Evolutionary conservation across 768 basidiomycete species (phyloP), one percentile per base, ranked within the genome.

Genomic region (Termitomyces sp.): DNA sequence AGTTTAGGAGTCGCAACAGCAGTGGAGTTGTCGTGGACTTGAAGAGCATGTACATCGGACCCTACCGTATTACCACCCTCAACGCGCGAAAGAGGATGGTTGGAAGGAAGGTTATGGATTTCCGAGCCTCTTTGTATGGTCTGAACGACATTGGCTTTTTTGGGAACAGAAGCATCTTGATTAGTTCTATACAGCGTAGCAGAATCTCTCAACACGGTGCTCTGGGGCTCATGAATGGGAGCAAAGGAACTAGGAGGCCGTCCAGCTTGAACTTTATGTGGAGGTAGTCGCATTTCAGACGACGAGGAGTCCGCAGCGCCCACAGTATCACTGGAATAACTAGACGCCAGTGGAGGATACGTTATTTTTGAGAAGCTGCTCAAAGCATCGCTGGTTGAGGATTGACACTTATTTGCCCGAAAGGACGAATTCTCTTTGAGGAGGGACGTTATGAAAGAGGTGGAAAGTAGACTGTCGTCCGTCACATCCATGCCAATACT

Each of bases 371-470:
- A 82, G 56, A 79, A 73, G 27, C 76, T 74, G 63, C 79, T 80
- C 51, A 76, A 57, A n/a, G 76, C 74, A 62, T 75, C 74, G 60
- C 76, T 78, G 28, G 66, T 59, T 55, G 60, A 65, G 14, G 73
- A 76, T 30, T 63, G 59, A 16, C 71, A 71, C 27, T 68, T 66
- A 25, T 64, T 63, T 40, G 52, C 62, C 34, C 67, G 65, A 30
- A 63, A 59, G 25, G 70, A 66, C 44, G 68, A 67, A 60, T 73
- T 75, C 59, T 82, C 77, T 60, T 73, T 76, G 14, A 85, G 73
- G 16, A 85, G 69, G 7, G 75, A 75, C 17, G 84, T 84, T 58
- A 86, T 85, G 66, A 86, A 80, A 2, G 82, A 79, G 3, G 85
- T 84, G 8, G 83, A 77, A 21, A 87, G 74, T 43, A 85, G 69